A percentile compares a stretch with the other conserved stretches of the same genome.
These are phyloP conservation scores for Mucor indicus DNA, from an alignment of 371 early-diverging fungal species.

Conservation along the genomic window DNA sequence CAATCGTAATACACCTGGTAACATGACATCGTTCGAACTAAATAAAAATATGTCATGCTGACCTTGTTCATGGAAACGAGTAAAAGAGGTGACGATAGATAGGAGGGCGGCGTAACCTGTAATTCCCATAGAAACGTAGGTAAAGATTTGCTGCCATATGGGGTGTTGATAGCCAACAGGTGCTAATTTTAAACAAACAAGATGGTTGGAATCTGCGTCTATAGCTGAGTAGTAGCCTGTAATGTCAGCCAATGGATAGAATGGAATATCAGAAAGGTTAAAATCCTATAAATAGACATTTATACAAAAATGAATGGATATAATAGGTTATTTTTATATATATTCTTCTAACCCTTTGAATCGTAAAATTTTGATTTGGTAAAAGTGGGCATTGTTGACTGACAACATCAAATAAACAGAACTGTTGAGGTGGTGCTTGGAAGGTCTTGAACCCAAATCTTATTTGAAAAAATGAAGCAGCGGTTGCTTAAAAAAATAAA, in stretches of 20 bases:
- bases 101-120: slow-evolving; percentile 37
- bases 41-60: slow-evolving; percentile 41
- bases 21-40: slow-evolving; percentile 51
- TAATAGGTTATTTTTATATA: background rate
- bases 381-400: slow-evolving; percentile 16
- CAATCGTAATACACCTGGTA: slow-evolving; percentile 46
- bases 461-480: slow-evolving; percentile 19
- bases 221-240: slow-evolving; percentile 30
- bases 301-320: background rate
- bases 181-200: slow-evolving; percentile 41
- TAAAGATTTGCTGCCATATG: slow-evolving; percentile 34
- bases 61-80: slow-evolving; percentile 31
- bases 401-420: slow-evolving; percentile 8
- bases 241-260: slow-evolving; percentile 39
- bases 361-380: background rate
- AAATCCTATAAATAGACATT: slow-evolving; percentile 18
- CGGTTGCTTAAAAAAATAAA: slow-evolving; percentile 6
- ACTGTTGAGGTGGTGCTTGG: slow-evolving; percentile 8
- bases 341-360: slow-evolving; percentile 9
- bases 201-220: slow-evolving; percentile 24
- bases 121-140: slow-evolving; percentile 44
- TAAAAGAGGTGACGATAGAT: slow-evolving; percentile 38
- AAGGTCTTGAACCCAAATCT: slow-evolving; percentile 23
- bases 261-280: slow-evolving; percentile 15
- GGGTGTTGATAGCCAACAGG: slow-evolving; percentile 51